Base-by-base conservation (phyloP, 208 protist genomes). In the Leishmania gerbilli region DNA sequence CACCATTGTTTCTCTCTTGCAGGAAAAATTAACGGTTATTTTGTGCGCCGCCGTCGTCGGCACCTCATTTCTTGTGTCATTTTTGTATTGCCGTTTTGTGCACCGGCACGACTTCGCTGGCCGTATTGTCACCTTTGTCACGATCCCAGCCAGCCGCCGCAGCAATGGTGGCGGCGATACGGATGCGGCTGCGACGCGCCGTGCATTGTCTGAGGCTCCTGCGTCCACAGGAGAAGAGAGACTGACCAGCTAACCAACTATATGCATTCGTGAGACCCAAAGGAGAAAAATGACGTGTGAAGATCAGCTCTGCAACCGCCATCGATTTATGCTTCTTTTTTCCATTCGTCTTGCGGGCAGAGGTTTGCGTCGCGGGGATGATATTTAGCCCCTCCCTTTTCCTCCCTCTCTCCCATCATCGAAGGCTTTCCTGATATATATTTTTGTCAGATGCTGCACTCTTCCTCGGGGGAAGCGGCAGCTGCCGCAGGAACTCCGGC, bases 81-180 rank as follows among this genome's bases (percentile, higher is more conserved):
- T 85, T 56, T 24, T 88, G 34, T 93, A 94, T 71, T 94, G 91
- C 75, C 53, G 77, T 64, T 89, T 88, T 58, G 80, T 87, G 21
- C 90, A 85, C 60, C 87, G 80, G 7, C 68, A 88, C 13, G 90
- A 92, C 9, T 96, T 95, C 71, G 72, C 87, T 71, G 93, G 93
- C 27, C 81, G 86, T n/a, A 84, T 96, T 15, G 90, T 96, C 11
- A 93, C 91, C 0, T 84, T 87, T 45, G n/a, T 67, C 4, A n/a
- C 58, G 4, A 72, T 80, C 0, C 71, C 81, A 19, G 9, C 5
- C 67, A 56, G 80, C 31, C 1, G 9, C 40, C 56, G 31, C 31
- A 58, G 60, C 21, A 47, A 19, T 34, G 40, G 24, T 77, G 24
- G 55, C 56, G 55, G 13, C 47, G 42, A 68, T 47, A 31, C 3